These are phyloP conservation scores for Tolypocladium ovalisporum DNA, from an alignment of 2,329 filamentous ascomycete genomes.

Conservation along the genomic window DNA sequence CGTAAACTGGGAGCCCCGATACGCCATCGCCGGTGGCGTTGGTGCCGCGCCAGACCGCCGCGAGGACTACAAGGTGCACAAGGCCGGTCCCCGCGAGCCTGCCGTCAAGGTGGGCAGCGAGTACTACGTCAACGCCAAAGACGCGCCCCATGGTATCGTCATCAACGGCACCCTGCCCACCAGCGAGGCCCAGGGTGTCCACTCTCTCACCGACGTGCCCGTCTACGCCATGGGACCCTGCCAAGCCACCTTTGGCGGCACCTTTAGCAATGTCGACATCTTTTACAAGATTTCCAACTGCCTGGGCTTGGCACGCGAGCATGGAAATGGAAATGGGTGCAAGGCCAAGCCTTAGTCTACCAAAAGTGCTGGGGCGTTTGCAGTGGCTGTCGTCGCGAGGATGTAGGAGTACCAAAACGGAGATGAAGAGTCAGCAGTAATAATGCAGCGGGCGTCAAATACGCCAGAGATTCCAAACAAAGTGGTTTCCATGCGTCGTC, in stretches of 20 bases:
- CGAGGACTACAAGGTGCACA: constrained; percentile 66
- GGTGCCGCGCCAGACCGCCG: constrained; percentile 63
- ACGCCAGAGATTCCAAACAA: background rate
- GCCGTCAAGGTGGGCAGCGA: constrained; percentile 44
- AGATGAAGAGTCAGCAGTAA: background rate
- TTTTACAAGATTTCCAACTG: constrained; percentile 66
- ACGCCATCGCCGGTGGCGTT: constrained; percentile 65
- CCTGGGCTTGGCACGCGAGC: constrained; percentile 39
- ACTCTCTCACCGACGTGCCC: constrained; percentile 67
- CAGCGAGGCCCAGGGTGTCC: constrained; percentile 55
- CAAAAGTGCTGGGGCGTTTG: background rate
- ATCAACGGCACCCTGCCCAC: constrained; percentile 66
- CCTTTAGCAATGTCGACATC: constrained; percentile 60
- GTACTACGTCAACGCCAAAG: constrained; percentile 57
- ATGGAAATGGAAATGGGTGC: constrained; percentile 10
- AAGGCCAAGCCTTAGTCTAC: constrained; percentile 8
- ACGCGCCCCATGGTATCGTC: constrained; percentile 55
- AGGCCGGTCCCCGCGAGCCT: constrained; percentile 50
- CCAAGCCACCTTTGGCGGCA: constrained; percentile 63
- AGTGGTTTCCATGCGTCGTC: background rate
- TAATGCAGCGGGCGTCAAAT: background rate
- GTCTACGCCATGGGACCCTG: constrained; percentile 73
- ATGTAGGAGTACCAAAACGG: background rate
- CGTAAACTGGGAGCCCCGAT: constrained; percentile 74
- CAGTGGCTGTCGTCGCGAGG: background rate